phyloP scores from a whole-genome alignment of 345 rosid genomes.

The Boechera divaricarpa region DNA sequence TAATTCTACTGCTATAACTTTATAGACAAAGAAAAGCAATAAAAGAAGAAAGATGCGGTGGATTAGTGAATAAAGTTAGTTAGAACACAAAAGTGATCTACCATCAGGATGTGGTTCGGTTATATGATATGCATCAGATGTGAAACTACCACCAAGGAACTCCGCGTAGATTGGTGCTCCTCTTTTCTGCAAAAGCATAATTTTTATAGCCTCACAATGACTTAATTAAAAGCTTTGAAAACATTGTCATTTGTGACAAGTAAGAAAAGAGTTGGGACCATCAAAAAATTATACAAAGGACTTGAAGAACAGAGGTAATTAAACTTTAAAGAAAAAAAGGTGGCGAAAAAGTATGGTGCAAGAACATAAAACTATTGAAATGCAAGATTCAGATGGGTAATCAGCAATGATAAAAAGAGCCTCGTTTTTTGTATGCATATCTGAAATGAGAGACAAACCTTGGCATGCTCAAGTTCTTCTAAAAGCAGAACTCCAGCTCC shows the following conservation, averaged over 20 bases:
- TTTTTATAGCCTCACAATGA: neutral
- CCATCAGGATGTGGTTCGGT: conserved; percentile 96
- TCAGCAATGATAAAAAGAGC: neutral
- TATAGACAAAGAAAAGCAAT: neutral
- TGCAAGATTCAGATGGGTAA: neutral
- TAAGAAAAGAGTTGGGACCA: neutral
- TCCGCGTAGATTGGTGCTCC: conserved; percentile 92
- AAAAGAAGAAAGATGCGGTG: neutral
- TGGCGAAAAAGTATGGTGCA: neutral
- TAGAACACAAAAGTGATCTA: conserved; percentile 23
- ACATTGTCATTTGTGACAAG: neutral
- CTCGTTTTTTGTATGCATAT: neutral
- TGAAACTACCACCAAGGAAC: conserved; percentile 91
- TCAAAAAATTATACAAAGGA: neutral
- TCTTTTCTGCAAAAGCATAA: conserved; percentile 58
- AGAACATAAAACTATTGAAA: neutral
- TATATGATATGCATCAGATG: conserved; percentile 94
- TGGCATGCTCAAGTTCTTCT: conserved; percentile 96
- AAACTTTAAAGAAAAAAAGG: neutral
- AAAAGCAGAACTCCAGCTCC: conserved; percentile 97
- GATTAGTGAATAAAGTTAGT: neutral
- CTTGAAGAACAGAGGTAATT: neutral
- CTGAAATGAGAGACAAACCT: conserved; percentile 50
- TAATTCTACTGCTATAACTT: neutral
- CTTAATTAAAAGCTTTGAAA: neutral